Evolutionary conservation across 2,329 filamentous ascomycete genomes (phyloP).

Genomic region (Ceratocystis destructans): DNA sequence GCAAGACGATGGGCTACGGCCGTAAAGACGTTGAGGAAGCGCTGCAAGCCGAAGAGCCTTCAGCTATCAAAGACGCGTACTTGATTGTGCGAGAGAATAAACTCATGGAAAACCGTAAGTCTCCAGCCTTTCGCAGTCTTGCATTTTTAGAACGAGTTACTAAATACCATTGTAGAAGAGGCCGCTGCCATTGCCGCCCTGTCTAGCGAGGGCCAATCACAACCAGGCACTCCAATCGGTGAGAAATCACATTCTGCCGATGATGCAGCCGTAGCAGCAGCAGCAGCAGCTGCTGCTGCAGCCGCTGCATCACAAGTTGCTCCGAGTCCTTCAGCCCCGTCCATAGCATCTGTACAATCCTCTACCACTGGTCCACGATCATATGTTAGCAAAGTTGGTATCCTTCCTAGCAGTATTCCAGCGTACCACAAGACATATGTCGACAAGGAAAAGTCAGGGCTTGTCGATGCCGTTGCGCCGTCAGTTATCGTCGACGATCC

Average conservation of each 20-base stretch:
- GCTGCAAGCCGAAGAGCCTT: constrained; percentile 79
- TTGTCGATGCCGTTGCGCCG: constrained; percentile 30
- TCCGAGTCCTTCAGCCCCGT: constrained; percentile 39
- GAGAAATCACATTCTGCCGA: neutral
- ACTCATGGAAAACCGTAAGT: constrained; percentile 90
- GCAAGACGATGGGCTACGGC: constrained; percentile 95
- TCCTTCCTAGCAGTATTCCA: constrained; percentile 80
- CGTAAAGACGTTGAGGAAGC: constrained; percentile 92
- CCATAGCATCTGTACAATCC: constrained; percentile 35
- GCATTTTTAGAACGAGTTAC: constrained; percentile 20
- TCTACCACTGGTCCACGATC: constrained; percentile 39
- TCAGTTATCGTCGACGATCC: constrained; percentile 36
- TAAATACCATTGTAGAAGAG: constrained; percentile 26
- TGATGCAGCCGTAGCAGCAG: neutral
- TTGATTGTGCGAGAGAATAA: constrained; percentile 97
- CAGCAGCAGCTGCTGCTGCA: neutral
- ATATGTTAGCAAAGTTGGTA: constrained; percentile 73
- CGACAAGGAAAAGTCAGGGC: constrained; percentile 50
- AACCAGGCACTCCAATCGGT: neutral
- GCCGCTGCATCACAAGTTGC: constrained; percentile 3
- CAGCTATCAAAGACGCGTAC: constrained; percentile 97
- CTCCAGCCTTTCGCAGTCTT: neutral
- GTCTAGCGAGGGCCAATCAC: constrained; percentile 5
- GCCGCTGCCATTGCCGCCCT: constrained; percentile 25
- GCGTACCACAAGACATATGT: constrained; percentile 85